Percentiles rank a stretch among this genome's conserved stretches.
Evolutionary conservation across 768 basidiomycete species (phyloP).

Genomic region (Pholiota molesta): DNA sequence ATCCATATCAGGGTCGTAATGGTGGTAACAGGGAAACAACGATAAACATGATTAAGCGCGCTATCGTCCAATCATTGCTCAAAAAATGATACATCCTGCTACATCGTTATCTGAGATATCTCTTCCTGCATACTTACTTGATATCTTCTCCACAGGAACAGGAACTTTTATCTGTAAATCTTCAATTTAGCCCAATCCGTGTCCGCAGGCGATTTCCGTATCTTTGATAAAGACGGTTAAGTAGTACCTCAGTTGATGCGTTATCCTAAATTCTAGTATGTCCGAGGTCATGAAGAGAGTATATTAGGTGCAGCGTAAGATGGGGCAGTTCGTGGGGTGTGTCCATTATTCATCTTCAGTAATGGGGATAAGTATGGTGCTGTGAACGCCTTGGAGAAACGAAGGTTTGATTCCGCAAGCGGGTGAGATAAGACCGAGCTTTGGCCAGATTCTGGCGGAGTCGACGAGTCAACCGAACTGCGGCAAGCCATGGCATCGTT

Average conservation of each 20-base stretch:
- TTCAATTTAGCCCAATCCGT: background rate
- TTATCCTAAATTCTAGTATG: too few species aligned
- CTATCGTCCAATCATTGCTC: slow-evolving; percentile 25
- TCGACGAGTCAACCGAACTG: background rate
- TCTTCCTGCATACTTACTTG: background rate
- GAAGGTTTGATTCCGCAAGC: background rate
- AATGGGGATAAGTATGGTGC: background rate
- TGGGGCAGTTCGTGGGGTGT: too few species aligned
- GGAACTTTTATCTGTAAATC: slow-evolving; percentile 6
- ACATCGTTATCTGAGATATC: slow-evolving; percentile 15
- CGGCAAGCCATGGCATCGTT: too few species aligned
- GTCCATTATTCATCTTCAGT: background rate
- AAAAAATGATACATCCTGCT: slow-evolving; percentile 6
- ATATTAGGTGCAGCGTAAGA: too few species aligned
- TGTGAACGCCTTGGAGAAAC: background rate
- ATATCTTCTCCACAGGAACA: slow-evolving; percentile 14
- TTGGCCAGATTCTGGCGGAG: background rate
- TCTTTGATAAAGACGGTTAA: background rate
- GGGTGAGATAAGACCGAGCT: background rate
- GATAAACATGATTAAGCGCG: slow-evolving; percentile 15
- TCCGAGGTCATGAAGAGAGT: too few species aligned
- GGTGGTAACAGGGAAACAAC: slow-evolving; percentile 14
- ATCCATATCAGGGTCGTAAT: slow-evolving; percentile 5
- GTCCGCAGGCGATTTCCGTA: background rate
- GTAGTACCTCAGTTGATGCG: too few species aligned